Evolutionary conservation across 192 early-diverging fungal genomes (phyloP).

Genomic region (Podochytrium sp.): DNA sequence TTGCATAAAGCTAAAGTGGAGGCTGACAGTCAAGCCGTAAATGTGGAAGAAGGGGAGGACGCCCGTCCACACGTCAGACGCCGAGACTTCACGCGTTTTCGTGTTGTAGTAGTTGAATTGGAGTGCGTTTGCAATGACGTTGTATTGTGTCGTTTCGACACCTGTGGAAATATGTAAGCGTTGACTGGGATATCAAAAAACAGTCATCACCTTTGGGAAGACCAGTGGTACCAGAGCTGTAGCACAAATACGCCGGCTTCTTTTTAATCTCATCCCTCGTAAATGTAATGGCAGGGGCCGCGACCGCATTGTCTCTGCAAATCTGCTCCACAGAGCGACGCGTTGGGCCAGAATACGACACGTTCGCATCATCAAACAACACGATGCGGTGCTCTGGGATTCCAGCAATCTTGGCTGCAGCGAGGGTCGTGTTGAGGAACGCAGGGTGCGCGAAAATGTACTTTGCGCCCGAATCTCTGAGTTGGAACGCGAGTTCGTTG

Average conservation of each 20-base stretch:
- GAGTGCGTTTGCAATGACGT: constrained; percentile 77
- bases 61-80: constrained; percentile 46
- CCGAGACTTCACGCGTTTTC: constrained; percentile 12
- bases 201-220: constrained; percentile 53
- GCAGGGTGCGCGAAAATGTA: constrained; percentile 58
- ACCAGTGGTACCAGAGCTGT: constrained; percentile 75
- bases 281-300: constrained; percentile 28
- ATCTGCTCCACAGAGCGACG: constrained; percentile 19
- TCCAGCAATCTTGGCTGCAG: constrained; percentile 31
- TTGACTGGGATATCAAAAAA: background rate
- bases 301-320: background rate
- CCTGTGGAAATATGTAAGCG: constrained; percentile 41
- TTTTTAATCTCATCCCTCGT: constrained; percentile 40
- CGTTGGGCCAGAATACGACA: constrained; percentile 28
- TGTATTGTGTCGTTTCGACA: constrained; percentile 78
- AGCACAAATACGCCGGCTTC: constrained; percentile 68
- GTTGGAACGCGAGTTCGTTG: constrained; percentile 76
- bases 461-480: constrained; percentile 70
- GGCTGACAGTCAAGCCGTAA: constrained; percentile 37
- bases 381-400: constrained; percentile 39
- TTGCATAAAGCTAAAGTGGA: constrained; percentile 42
- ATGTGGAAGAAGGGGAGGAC: constrained; percentile 60
- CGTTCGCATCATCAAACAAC: constrained; percentile 21
- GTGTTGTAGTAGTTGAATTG: constrained; percentile 58
- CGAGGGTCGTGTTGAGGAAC: constrained; percentile 31